phyloP scores from a whole-genome alignment of 148 eudicot genomes.

The Oxyria digyna region DNA sequence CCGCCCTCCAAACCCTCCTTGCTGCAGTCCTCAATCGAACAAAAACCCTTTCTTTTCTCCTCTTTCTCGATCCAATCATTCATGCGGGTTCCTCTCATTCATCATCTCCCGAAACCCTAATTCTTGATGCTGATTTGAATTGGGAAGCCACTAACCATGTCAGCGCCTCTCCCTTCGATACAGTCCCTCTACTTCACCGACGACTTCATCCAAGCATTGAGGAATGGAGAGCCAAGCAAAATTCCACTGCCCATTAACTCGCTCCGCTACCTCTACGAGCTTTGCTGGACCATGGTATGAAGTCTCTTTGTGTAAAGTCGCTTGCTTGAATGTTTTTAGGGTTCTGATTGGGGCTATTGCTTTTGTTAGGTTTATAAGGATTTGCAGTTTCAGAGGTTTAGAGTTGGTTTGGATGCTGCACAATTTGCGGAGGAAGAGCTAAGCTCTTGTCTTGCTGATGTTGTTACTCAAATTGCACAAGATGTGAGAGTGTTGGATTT shows the following conservation, averaged over 20 bases:
- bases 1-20: not conserved
- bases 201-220: conserved; percentile 54
- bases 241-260: conserved; percentile 33
- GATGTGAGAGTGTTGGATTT: conserved; percentile 56
- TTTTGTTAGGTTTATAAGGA: conserved; percentile 54
- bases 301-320: not conserved
- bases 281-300: conserved; percentile 56
- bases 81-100: not conserved
- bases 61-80: not conserved
- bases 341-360: not conserved
- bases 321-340: not conserved
- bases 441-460: conserved; percentile 73
- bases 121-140: not conserved
- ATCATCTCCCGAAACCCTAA: not conserved
- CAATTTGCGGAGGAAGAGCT: conserved; percentile 53
- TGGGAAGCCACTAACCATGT: not conserved
- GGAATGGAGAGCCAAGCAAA: conserved; percentile 46
- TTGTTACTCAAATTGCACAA: conserved; percentile 80
- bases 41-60: not conserved
- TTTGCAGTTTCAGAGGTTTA: conserved; percentile 81
- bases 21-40: not conserved
- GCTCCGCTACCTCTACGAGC: conserved; percentile 78
- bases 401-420: conserved; percentile 68
- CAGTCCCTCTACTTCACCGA: conserved; percentile 48
- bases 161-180: conserved; percentile 47